phyloP scores from a whole-genome alignment of 2,329 filamentous ascomycete genomes.

The Microdochium paspali region DNA sequence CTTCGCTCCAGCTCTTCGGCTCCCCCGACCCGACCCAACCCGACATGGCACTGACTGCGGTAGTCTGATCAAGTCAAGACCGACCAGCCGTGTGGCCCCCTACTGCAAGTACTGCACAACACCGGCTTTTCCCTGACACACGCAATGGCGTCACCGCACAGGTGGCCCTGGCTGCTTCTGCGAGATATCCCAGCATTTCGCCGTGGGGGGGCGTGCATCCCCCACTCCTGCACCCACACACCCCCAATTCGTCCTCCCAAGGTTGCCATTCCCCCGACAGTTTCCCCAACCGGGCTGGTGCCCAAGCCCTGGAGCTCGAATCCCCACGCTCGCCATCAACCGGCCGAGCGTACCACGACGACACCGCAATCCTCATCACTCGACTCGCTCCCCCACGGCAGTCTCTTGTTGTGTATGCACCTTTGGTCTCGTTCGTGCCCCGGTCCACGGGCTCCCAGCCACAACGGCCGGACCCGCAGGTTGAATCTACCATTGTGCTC shows the following conservation, averaged over 20 bases:
- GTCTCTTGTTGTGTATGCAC: too few species aligned
- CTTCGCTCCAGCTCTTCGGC: too few species aligned
- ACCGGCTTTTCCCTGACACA: neutral
- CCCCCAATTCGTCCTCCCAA: neutral
- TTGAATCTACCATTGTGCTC: too few species aligned
- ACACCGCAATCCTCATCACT: neutral
- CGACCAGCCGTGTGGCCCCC: too few species aligned
- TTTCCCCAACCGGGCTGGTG: neutral
- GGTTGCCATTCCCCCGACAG: neutral
- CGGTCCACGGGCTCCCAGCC: too few species aligned
- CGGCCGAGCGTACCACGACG: neutral
- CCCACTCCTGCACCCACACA: neutral
- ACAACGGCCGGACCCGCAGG: too few species aligned
- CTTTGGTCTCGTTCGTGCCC: too few species aligned
- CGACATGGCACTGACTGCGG: too few species aligned
- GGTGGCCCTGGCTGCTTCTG: neutral
- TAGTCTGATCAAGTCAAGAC: too few species aligned
- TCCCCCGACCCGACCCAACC: too few species aligned
- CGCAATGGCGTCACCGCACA: neutral
- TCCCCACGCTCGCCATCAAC: neutral
- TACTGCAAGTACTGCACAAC: too few species aligned
- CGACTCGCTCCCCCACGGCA: too few species aligned
- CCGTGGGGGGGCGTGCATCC: neutral
- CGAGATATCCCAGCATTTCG: neutral
- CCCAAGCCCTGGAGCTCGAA: neutral